Evolutionary conservation across 2,329 filamentous ascomycete genomes (phyloP), one percentile per base, ranked within the genome.

Genomic region (Pestalotiopsis sp.): DNA sequence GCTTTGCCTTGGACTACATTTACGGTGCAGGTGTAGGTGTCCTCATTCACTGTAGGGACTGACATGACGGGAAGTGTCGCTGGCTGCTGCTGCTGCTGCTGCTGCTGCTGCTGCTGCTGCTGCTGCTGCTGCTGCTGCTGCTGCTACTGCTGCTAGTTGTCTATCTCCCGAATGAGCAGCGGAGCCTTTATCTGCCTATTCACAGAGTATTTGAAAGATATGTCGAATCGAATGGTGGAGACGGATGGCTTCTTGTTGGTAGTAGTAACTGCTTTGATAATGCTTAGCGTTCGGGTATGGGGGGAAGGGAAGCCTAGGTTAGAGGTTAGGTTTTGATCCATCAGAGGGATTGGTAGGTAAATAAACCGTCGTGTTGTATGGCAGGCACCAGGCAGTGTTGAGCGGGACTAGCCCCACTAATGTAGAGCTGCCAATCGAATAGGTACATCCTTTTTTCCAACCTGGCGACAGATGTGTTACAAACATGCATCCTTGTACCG

Each of bases 11-110:
- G 56, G 56, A 23, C n/a, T 25, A 58, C 56, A 58, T 9, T 58
- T 9, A 58, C 56, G 56, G n/a, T 58, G 56, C 56, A 58, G 56
- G 56, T 58, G n/a, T 58, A 58, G 17, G 56, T 25, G 56, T 58
- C 56, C 56, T 25, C 3, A 23, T 23, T 25, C 17, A 20, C n/a
- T 58, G 56, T 58, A 23, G 56, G n/a, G n/a, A 20, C 56, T 20
- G 56, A 58, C 56, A 58, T 58, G 56, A 58, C n/a, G 17, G 56
- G 5, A 58, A 58, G 56, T 27, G 56, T 58, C 56, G n/a, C n/a
- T 9, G 56, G 20, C 56, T 5, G 4, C 5, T 11, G n/a, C 4
- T 58, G 23, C 23, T 23, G 23, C 23, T 23, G 23, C 23, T 23
- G 23, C 23, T 23, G 23, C 23, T 23, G 23, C 23, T 23, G 23